Percentiles rank a stretch among this genome's conserved stretches.
Evolutionary conservation across 2,329 filamentous ascomycete genomes (phyloP).

Genomic region (Diplodia seriata): DNA sequence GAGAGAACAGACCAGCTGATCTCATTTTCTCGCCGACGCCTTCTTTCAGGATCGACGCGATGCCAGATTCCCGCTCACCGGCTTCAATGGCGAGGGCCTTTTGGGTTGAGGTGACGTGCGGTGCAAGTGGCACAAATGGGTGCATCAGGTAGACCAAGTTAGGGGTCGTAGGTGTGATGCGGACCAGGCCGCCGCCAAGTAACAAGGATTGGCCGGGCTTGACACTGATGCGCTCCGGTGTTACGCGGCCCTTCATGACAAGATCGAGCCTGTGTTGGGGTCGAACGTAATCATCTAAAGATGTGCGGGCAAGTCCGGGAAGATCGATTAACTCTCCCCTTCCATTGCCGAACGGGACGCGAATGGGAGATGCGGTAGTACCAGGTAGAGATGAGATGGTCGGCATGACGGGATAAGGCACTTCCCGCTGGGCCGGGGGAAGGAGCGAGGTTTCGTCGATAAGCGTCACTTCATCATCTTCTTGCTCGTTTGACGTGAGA

Average conservation of each 20-base stretch:
- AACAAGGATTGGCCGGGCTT: constrained; percentile 81
- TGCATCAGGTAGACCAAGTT: constrained; percentile 77
- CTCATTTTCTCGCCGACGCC: constrained; percentile 46
- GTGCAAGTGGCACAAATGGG: constrained; percentile 79
- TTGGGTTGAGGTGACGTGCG: constrained; percentile 78
- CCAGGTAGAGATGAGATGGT: constrained; percentile 86
- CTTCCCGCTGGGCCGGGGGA: constrained; percentile 76
- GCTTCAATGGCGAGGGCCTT: constrained; percentile 79
- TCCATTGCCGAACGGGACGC: constrained; percentile 84
- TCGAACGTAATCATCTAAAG: constrained; percentile 73
- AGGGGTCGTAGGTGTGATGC: constrained; percentile 77
- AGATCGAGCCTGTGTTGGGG: constrained; percentile 70
- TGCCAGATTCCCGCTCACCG: constrained; percentile 64
- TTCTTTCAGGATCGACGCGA: constrained; percentile 66
- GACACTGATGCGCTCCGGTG: constrained; percentile 74
- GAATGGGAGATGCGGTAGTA: constrained; percentile 93
- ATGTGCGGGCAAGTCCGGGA: constrained; percentile 78
- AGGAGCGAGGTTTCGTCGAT: constrained; percentile 61
- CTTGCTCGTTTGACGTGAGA: background rate
- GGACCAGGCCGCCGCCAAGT: constrained; percentile 79
- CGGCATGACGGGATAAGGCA: constrained; percentile 82
- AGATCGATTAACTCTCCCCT: constrained; percentile 93
- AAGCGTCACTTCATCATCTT: background rate
- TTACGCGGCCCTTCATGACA: constrained; percentile 78
- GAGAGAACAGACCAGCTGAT: constrained; percentile 73